These are phyloP conservation scores for Phytomonas sp. DNA, from an alignment of 208 protist genomes.

Conservation along the genomic window DNA sequence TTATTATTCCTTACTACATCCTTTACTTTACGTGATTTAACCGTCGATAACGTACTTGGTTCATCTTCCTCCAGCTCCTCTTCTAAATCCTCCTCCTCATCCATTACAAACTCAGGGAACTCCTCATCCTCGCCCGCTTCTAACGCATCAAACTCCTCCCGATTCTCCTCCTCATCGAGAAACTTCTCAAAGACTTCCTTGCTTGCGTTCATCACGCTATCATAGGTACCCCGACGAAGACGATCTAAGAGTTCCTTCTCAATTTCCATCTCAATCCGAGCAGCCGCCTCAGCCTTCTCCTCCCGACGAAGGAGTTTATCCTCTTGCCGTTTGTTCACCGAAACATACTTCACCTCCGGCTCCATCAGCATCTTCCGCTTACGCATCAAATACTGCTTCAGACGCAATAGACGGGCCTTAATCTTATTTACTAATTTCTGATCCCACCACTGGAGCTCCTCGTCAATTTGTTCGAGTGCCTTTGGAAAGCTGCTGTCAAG, in stretches of 20 bases:
- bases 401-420: constrained; percentile 96
- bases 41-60: constrained; percentile 1
- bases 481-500: constrained; percentile 94
- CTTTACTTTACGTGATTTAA: background rate
- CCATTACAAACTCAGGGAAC: constrained; percentile 85
- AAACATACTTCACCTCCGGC: constrained; percentile 91
- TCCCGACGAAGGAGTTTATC: constrained; percentile 92
- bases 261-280: constrained; percentile 95
- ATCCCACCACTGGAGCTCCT: constrained; percentile 95
- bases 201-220: constrained; percentile 88
- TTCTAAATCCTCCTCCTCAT: constrained; percentile 76
- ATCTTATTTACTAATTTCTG: constrained; percentile 92
- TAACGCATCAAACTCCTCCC: constrained; percentile 59
- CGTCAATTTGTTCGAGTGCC: constrained; percentile 94
- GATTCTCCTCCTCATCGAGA: constrained; percentile 82
- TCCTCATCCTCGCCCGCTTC: constrained; percentile 82
- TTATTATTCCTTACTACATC: background rate
- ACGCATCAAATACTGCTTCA: constrained; percentile 97
- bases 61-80: constrained; percentile 33
- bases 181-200: constrained; percentile 83
- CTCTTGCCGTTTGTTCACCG: constrained; percentile 96
- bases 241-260: constrained; percentile 96
- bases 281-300: constrained; percentile 94
- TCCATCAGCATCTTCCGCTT: constrained; percentile 94
- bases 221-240: constrained; percentile 90